Evolutionary conservation across 495 filamentous ascomycete genomes (phyloP), one percentile per base, ranked within the genome.

Genomic region (Daldinia decipiens): DNA sequence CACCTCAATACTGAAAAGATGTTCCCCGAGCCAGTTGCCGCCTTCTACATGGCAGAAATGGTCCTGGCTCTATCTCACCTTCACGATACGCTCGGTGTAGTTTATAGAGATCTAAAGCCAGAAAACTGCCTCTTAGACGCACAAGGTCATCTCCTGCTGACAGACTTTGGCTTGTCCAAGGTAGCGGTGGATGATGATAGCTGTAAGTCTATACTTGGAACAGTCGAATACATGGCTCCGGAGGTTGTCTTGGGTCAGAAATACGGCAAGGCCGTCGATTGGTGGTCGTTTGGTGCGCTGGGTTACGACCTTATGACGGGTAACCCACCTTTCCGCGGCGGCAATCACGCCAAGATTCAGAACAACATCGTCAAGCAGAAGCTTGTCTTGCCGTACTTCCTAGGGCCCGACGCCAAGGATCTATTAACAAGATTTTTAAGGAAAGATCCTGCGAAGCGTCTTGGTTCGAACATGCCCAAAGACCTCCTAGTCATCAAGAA

Each of bases 1-100:
- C 94, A 98, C 71, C 86, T 99, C 11, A 92, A 88, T 39, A 90
- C 92, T 71, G 93, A 97, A 77, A 90, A 90, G 73, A 97, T 97
- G 92, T 97, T 99, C 72, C 82, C 90, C 11, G 94, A 98, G 80
- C 85, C 92, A 36, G 90, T 89, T 2, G 92, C 93, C 0, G 92
- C 94, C 12, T 99, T 98, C 78, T 99, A 99, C 86, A 95, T 98
- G 91, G 95, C 94, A 0, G 93, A 98, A 82, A 93, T 98, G 88
- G 90, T 97, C 4, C 89, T 99, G 4, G 96, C 96, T 1, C 85
- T 99, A 24, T 93, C 93, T 40, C 93, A 98, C 78, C 88, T 99
- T 7, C 95, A 99, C 82, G 87, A 91, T 62, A 93, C 87, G 61
- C 88, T 97, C 32, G 95, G 96, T 15, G 95, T 99, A 36, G 88